phyloP scores from a whole-genome alignment of 2,329 filamentous ascomycete species.

The Epichloe brachyelytri region DNA sequence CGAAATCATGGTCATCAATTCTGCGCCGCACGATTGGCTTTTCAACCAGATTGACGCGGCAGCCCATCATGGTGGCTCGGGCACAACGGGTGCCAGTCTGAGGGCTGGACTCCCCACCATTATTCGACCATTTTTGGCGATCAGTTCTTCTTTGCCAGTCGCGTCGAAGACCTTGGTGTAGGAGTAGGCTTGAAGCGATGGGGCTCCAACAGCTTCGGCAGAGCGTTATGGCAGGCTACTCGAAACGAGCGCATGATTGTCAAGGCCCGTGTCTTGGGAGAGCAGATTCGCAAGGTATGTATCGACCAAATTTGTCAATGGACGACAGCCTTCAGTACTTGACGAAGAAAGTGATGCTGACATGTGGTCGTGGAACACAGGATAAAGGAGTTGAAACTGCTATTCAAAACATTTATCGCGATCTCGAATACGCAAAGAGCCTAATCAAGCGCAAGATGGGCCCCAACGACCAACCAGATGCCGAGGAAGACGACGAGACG shows the following conservation, averaged over 20 bases:
- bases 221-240: slow-evolving; percentile 82
- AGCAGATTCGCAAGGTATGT: slow-evolving; percentile 74
- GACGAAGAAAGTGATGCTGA: neutral
- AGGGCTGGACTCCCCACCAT: slow-evolving; percentile 87
- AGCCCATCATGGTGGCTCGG: slow-evolving; percentile 86
- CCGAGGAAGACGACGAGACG: slow-evolving; percentile 41
- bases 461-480: slow-evolving; percentile 31
- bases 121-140: slow-evolving; percentile 92
- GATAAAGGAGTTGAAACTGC: slow-evolving; percentile 84
- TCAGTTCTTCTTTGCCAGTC: slow-evolving; percentile 86
- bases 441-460: slow-evolving; percentile 56
- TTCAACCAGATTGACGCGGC: slow-evolving; percentile 90
- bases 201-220: slow-evolving; percentile 72
- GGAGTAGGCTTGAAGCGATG: slow-evolving; percentile 82
- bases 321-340: neutral
- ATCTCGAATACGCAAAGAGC: slow-evolving; percentile 82
- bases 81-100: slow-evolving; percentile 87
- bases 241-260: slow-evolving; percentile 83
- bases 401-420: slow-evolving; percentile 86
- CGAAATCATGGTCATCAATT: slow-evolving; percentile 78
- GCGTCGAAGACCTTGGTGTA: slow-evolving; percentile 87
- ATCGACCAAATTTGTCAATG: neutral
- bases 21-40: slow-evolving; percentile 92
- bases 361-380: slow-evolving; percentile 27
- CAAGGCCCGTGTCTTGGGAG: slow-evolving; percentile 70